Evolutionary conservation across 2,329 filamentous ascomycete genomes (phyloP).

Genomic region (Penicillium sp.): DNA sequence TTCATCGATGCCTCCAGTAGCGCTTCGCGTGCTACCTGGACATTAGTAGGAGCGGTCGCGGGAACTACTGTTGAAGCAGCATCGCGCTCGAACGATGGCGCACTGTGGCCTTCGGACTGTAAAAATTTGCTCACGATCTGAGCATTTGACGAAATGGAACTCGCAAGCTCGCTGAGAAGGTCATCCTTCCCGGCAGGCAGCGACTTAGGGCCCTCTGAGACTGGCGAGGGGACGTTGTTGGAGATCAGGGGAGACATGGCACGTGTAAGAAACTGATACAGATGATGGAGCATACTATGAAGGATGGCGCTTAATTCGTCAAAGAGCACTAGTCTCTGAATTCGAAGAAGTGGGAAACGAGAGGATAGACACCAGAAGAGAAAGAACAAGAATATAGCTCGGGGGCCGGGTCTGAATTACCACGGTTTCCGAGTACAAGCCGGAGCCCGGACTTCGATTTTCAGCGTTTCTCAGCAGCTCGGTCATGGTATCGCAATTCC

Average conservation of each 20-base stretch:
- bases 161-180: neutral
- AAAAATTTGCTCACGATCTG: neutral
- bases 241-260: neutral
- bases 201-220: neutral
- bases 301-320: neutral
- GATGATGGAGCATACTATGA: neutral
- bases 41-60: neutral
- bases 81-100: neutral
- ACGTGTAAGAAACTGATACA: neutral
- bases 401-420: neutral
- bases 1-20: neutral
- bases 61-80: neutral
- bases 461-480: neutral
- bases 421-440: neutral
- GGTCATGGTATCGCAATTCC: neutral
- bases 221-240: neutral
- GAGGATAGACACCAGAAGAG: neutral
- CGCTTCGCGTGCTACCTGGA: neutral
- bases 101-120: neutral
- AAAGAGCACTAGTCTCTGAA: neutral
- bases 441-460: neutral
- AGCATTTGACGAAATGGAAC: neutral
- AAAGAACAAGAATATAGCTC: neutral
- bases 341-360: neutral
- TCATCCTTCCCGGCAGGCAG: neutral